Conservation (phyloP, 805 yeast species). For the Hanseniaspora pseudoguilliermondii region DNA sequence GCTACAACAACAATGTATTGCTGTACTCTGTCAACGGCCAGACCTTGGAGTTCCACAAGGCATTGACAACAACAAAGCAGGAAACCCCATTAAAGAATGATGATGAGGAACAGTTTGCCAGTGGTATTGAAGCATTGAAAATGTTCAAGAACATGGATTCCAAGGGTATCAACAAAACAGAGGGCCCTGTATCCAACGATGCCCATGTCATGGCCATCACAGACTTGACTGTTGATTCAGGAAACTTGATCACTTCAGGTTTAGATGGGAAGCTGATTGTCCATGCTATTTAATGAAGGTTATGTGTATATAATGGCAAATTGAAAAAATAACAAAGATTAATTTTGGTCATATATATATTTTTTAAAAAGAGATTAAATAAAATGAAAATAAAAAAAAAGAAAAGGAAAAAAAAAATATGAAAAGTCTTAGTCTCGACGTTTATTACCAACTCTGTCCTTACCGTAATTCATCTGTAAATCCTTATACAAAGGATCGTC, state of each 20-base stretch:
- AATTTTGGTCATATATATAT: no score
- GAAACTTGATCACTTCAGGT: conserved; percentile 62
- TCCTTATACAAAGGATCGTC: conserved; percentile 54
- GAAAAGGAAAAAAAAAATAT: no score
- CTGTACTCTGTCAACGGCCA: conserved; percentile 59
- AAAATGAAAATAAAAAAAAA: no score
- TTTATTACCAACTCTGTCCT: conserved; percentile 88
- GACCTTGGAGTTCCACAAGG: conserved; percentile 48
- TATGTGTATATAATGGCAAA: no score
- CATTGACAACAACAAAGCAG: conserved; percentile 24
- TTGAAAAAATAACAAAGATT: no score
- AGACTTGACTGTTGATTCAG: conserved; percentile 41
- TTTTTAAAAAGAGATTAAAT: no score
- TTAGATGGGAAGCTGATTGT: conserved; percentile 60
- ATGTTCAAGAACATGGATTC: conserved; percentile 93
- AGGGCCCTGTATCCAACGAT: background rate
- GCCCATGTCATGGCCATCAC: conserved; percentile 80
- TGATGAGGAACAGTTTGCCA: conserved; percentile 40
- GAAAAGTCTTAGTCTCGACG: conserved; percentile 30
- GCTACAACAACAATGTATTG: conserved; percentile 84
- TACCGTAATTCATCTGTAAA: conserved; percentile 80
- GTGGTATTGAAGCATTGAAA: conserved; percentile 67
- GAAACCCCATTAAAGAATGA: conserved; percentile 21
- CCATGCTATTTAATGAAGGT: background rate
- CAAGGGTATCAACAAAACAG: conserved; percentile 49